These are phyloP conservation scores for Globisporangium cederbergense DNA, from an alignment of 352 stramenopile genomes.

Conservation along the genomic window DNA sequence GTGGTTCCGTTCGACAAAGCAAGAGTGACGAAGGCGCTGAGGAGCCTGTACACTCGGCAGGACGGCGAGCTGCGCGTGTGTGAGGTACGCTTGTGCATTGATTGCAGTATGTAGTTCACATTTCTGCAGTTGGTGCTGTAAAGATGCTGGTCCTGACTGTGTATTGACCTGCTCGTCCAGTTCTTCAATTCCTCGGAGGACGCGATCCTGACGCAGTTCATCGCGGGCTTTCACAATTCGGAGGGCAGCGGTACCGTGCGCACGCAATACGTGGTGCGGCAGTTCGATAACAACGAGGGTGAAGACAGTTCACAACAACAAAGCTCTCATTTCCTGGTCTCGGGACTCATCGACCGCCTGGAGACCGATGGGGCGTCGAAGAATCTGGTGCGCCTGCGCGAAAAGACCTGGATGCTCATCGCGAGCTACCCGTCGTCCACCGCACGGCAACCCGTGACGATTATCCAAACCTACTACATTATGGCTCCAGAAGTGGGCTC, in stretches of 20 bases:
- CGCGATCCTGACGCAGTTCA: background rate
- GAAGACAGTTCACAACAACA: background rate
- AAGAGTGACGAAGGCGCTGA: background rate
- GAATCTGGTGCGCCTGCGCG: background rate
- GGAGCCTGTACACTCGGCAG: background rate
- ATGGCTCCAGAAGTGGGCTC: background rate
- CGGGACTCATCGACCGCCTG: background rate
- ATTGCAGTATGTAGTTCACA: background rate
- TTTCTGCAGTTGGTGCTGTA: too few species aligned
- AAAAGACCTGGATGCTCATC: constrained; percentile 1
- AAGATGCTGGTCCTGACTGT: background rate
- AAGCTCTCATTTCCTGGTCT: background rate
- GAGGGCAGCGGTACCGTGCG: background rate
- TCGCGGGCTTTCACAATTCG: background rate
- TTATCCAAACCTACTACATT: background rate
- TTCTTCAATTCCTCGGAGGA: background rate
- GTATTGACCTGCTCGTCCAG: background rate
- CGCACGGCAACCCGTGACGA: background rate
- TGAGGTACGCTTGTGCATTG: background rate
- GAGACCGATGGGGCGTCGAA: background rate
- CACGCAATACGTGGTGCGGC: background rate
- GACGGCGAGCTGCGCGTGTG: background rate
- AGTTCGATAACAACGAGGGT: background rate
- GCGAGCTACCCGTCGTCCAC: background rate
- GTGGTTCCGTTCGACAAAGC: background rate